Evolutionary conservation across 495 filamentous ascomycete genomes (phyloP), one percentile per base, ranked within the genome.

Genomic region (Xylaria bambusicola): DNA sequence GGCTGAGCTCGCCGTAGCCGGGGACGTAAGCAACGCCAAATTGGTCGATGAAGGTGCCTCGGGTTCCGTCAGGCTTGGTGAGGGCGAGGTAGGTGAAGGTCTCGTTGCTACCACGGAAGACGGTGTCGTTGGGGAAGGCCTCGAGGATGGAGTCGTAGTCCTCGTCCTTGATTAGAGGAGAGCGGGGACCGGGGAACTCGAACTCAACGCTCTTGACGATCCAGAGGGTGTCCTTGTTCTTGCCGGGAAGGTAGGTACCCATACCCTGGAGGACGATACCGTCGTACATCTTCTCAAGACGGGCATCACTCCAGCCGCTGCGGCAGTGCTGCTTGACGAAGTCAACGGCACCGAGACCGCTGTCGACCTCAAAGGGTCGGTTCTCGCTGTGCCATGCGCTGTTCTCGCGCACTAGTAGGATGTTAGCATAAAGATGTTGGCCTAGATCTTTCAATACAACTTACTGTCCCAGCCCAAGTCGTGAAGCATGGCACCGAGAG

Each of bases 261-360:
- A 62, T 61, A 8, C 60, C 38, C 51, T 69, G 66, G 51, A 69
- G 52, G 2, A 61, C 60, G 21, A 69, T 69, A 5, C 54, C 48
- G 31, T 69, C 66, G 50, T 62, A 62, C 0, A 69, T 56, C 1
- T 53, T 41, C 61, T 66, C 63, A 20, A 66, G 44, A 23, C 63
- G 38, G 3, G 20, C 10, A 0, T 49, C 53, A 10, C 60, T 47
- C 62, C 65, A 65, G 7, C 20, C 7, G 10, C n/a, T 1, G 27
- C 2, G 1, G 10, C 31, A 38, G 53, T 48, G 53, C 7, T 35
- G 17, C 42, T 84, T 75, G 15, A 95, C 71, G 35, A 88, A 76
- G 46, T 81, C 86, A 3, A 91, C 90, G 65, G 93, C 91, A 9
- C 93, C 93, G 1, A 96, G 89, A 2, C 90, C 93, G 5, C 93